Evolutionary conservation across 176 grass and related monocot species (phyloP), one percentile per base, ranked within the genome.

Genomic region (Dactylis glomerata): DNA sequence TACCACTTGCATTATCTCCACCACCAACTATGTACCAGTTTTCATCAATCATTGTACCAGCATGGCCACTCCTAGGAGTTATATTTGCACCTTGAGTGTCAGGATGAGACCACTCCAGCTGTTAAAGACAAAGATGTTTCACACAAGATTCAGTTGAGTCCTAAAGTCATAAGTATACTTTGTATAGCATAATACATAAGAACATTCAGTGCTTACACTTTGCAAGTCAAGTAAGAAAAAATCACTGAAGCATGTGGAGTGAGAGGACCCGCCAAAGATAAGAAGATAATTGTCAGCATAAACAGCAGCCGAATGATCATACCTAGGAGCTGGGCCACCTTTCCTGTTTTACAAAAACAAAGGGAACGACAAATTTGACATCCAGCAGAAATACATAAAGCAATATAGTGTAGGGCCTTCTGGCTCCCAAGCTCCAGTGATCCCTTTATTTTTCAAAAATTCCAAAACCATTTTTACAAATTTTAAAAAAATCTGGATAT

Each of bases 21-120:
- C 96, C 96, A 54, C 96, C 96, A 87, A 98, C 96, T 69, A 98
- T 95, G 72, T 92, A 98, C 96, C 96, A 98, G 31, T 96, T 89
- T 86, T 92, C 96, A 34, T 89, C 77, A 66, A 96, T 88, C 66
- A 79, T 82, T 22, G 91, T 92, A 70, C 96, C 86, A 89, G 91
- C 96, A 96, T 98, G 96, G 44, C 96, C 96, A 50, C 96, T 94
- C 82, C 96, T 95, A 83, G 93, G 93, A 85, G 75, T 88, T 73
- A 95, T 83, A 83, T 95, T 81, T 66, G 85, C 88, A 70, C 96
- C 96, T 86, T 96, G 96, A 86, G 89, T 92, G 42, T 96, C 91
- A 73, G 96, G 96, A 81, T 89, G 93, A 83, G 96, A 96, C 96
- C 96, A 98, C 81, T 95, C 91, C 93, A 94, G 79, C 96, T 98